phyloP scores from a whole-genome alignment of 768 basidiomycete species.

The Boletus rufocinnamomeus region DNA sequence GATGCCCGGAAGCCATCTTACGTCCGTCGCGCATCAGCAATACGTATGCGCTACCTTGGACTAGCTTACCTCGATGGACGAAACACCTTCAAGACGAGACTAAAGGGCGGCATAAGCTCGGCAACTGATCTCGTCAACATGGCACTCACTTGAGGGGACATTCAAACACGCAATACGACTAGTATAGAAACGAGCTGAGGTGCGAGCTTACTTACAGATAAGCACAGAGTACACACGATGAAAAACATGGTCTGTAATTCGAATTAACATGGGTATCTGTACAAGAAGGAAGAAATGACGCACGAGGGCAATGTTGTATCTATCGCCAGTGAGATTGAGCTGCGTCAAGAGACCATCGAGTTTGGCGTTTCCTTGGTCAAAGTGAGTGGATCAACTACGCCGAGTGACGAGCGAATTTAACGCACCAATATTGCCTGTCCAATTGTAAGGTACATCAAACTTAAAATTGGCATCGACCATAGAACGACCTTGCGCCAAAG shows the following conservation, averaged over 20 bases:
- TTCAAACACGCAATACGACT: conserved; percentile 49
- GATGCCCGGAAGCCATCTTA: conserved; percentile 64
- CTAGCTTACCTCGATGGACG: conserved; percentile 57
- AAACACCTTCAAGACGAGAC: conserved; percentile 55
- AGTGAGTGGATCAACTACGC: background rate
- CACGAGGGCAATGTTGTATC: conserved; percentile 70
- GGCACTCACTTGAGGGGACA: conserved; percentile 61
- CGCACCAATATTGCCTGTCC: conserved; percentile 57
- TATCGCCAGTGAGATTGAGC: conserved; percentile 56
- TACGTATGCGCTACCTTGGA: background rate
- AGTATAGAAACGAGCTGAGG: background rate
- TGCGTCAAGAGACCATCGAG: conserved; percentile 61
- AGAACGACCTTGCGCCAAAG: conserved; percentile 62
- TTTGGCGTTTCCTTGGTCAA: conserved; percentile 55
- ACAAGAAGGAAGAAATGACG: conserved; percentile 3
- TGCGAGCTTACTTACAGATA: background rate
- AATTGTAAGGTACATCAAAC: conserved; percentile 53
- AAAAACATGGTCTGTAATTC: conserved; percentile 70
- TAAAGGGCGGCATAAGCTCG: background rate
- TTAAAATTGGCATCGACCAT: conserved; percentile 58
- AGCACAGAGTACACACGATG: conserved; percentile 45
- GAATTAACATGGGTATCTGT: background rate
- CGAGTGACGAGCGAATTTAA: background rate
- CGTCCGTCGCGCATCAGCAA: conserved; percentile 15
- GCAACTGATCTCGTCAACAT: too few relatives aligned